phyloP scores from a whole-genome alignment of 202 grass and related monocot genomes.

The Saccharum hybrid region DNA sequence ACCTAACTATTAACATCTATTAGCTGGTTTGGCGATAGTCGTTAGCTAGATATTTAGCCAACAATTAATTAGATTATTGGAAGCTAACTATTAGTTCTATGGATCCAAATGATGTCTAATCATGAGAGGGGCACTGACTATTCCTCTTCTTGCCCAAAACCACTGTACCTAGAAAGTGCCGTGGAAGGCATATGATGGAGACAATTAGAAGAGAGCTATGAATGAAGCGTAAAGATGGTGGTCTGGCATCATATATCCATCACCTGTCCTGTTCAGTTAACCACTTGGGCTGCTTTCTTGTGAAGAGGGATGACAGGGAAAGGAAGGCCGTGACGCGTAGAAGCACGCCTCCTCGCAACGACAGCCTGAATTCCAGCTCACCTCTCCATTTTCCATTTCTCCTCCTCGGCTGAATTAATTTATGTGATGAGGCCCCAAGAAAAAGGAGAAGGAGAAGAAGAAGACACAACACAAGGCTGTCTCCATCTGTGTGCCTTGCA shows the following conservation, averaged over 20 bases:
- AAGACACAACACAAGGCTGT: too few species aligned
- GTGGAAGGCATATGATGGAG: not conserved
- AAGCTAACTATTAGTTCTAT: too few species aligned
- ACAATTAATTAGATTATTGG: too few species aligned
- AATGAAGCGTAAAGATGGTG: not conserved
- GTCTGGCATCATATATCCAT: not conserved
- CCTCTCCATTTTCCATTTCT: not conserved
- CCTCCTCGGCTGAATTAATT: not conserved
- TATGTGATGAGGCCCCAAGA: too few species aligned
- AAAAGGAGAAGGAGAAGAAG: too few species aligned
- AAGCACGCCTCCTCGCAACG: not conserved
- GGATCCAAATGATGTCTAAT: not conserved
- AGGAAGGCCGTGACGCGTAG: not conserved
- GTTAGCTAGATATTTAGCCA: too few species aligned
- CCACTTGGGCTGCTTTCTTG: not conserved
- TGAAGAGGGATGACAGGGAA: not conserved
- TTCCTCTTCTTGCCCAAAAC: not conserved
- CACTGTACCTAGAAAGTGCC: not conserved
- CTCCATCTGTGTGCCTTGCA: too few species aligned
- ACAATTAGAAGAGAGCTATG: not conserved
- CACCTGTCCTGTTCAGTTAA: not conserved
- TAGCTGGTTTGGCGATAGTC: too few species aligned
- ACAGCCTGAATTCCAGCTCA: constrained; percentile 3
- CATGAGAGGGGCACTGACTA: not conserved
- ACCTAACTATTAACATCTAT: too few species aligned